A percentile compares a stretch with the other conserved stretches of the same genome.
These are phyloP conservation scores for Pugionium cornutum DNA, from an alignment of 345 rosid genomes.

Conservation along the genomic window DNA sequence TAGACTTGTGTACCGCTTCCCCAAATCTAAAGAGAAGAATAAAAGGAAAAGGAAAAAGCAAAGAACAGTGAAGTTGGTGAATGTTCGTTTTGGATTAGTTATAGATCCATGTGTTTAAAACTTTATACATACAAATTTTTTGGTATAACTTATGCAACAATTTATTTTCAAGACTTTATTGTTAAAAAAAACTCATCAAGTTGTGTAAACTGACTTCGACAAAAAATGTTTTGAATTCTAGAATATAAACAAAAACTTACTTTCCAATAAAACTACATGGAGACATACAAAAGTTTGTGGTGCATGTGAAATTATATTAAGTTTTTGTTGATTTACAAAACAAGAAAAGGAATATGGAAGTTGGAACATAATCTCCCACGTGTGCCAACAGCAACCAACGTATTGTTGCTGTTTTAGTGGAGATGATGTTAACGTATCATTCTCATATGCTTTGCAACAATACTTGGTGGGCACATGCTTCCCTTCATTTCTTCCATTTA, in stretches of 20 bases:
- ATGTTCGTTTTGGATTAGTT: conserved; percentile 36
- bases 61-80: conserved; percentile 29
- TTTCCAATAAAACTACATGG: conserved; percentile 15
- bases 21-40: conserved; percentile 20
- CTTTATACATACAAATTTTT: neutral
- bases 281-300: conserved; percentile 11
- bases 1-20: conserved; percentile 8
- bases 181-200: too few species aligned
- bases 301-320: conserved; percentile 8
- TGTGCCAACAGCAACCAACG: conserved; percentile 30
- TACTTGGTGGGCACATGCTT: conserved; percentile 39
- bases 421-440: conserved; percentile 8
- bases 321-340: conserved; percentile 10
- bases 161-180: too few species aligned
- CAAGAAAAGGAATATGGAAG: neutral
- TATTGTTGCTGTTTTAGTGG: conserved; percentile 24
- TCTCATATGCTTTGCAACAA: conserved; percentile 24
- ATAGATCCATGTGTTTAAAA: conserved; percentile 24
- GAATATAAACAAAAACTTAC: conserved; percentile 29
- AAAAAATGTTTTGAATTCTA: neutral
- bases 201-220: too few species aligned
- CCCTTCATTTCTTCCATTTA: conserved; percentile 35
- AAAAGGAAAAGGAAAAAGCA: conserved; percentile 1
- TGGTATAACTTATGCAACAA: too few species aligned
- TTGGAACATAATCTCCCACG: conserved; percentile 25